These are phyloP conservation scores for Urostyla sp. DNA, from an alignment of 73 alveolate species.

Conservation along the genomic window DNA sequence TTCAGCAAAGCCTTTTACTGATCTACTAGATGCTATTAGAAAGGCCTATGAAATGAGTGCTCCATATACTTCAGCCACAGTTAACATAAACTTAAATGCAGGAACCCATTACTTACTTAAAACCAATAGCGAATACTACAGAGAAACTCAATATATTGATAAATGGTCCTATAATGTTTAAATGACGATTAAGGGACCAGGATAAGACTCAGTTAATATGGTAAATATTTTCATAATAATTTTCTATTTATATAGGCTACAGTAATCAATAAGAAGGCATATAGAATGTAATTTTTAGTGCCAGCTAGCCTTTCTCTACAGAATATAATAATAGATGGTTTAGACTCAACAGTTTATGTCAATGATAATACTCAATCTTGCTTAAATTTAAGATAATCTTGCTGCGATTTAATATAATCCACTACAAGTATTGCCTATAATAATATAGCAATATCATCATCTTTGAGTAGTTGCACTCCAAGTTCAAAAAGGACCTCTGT, in stretches of 20 bases:
- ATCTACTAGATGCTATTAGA: slow-evolving; percentile 26
- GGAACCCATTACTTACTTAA: slow-evolving; percentile 23
- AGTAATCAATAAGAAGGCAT: slow-evolving; percentile 15
- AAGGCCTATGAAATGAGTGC: slow-evolving; percentile 33
- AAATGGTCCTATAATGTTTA: not conserved
- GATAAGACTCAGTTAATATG: not conserved
- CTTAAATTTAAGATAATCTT: not conserved
- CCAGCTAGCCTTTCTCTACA: not conserved
- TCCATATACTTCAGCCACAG: not conserved
- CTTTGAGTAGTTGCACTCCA: too few species aligned
- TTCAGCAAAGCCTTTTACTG: slow-evolving; percentile 5
- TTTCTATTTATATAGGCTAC: not conserved
- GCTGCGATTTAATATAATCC: not conserved
- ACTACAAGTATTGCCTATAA: not conserved
- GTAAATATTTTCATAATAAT: not conserved
- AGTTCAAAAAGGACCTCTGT: too few species aligned
- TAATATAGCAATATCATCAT: not conserved
- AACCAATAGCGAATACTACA: slow-evolving; percentile 1
- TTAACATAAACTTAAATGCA: not conserved
- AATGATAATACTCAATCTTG: not conserved
- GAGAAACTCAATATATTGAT: not conserved
- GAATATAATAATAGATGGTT: not conserved
- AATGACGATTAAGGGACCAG: slow-evolving; percentile 23
- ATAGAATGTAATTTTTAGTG: not conserved
- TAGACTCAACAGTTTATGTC: slow-evolving; percentile 16